Evolutionary conservation across 768 basidiomycete genomes (phyloP).

Genomic region (Leccinum truebloodii): DNA sequence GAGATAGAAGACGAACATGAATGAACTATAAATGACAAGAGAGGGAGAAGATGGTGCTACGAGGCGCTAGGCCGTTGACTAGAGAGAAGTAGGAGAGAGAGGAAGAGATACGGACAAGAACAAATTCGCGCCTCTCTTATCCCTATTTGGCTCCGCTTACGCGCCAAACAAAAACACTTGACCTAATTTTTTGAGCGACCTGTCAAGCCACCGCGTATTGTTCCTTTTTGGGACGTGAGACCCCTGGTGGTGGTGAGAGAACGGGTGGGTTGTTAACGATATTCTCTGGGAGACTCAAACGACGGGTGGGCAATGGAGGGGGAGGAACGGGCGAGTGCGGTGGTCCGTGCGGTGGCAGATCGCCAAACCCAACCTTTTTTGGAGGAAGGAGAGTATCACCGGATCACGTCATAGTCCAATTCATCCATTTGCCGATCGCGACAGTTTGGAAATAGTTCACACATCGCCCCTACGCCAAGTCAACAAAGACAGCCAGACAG

Average conservation of each 20-base stretch:
- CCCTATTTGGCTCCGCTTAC: conserved; percentile 43
- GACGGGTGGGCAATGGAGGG: background rate
- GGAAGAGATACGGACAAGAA: conserved; percentile 42
- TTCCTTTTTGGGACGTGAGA: conserved; percentile 6
- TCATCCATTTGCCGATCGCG: conserved; percentile 33
- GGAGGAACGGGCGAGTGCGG: background rate
- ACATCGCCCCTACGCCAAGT: conserved; percentile 7
- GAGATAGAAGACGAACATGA: conserved; percentile 39
- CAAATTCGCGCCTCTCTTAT: conserved; percentile 41
- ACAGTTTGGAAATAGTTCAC: conserved; percentile 21
- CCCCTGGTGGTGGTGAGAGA: conserved; percentile 9
- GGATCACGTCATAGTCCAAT: conserved; percentile 36
- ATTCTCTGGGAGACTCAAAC: background rate
- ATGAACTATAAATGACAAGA: conserved; percentile 57
- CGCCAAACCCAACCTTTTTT: conserved; percentile 15
- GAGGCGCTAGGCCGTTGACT: conserved; percentile 51
- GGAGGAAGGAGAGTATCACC: conserved; percentile 20
- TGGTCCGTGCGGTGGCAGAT: conserved; percentile 36
- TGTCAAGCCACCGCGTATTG: conserved; percentile 13
- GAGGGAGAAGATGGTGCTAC: conserved; percentile 52
- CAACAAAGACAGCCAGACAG: conserved; percentile 1
- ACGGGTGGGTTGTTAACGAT: background rate
- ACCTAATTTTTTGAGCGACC: conserved; percentile 30
- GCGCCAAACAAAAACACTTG: conserved; percentile 40
- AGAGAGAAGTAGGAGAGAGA: conserved; percentile 61